Evolutionary conservation across 768 basidiomycete species (phyloP), one percentile per base, ranked within the genome.

Genomic region (Polyporus arcularius): DNA sequence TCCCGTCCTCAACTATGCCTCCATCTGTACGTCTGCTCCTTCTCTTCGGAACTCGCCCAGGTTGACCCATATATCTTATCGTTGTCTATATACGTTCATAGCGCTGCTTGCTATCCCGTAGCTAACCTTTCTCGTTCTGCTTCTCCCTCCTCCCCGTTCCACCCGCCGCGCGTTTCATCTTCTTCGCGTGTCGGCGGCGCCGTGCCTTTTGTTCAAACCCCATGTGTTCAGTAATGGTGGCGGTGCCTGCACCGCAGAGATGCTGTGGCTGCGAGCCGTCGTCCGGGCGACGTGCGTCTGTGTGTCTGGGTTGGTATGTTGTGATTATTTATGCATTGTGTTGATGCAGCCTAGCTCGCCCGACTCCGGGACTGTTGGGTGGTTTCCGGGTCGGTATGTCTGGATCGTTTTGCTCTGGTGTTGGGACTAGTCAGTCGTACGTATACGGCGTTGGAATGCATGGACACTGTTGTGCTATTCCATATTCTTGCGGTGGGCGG

Each of bases 261-360:
- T 55, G 56, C 53, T 62, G 61, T 55, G 61, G 61, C 61, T 32
- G 61, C 61, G 57, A 55, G 57, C 57, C 57, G 61, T 30, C 30
- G 49, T 45, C 38, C 18, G 32, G 35, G 47, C 49, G 50, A 16
- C 40, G 49, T 32, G 21, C 28, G 32, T 30, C 9, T 60, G 26
- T 48, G 55, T 57, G 51, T 48, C 48, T 52, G 57, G 61, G 61
- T 58, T 54, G 61, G 54, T 62, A 52, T 60, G 63, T 65, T 61
- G 63, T 61, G 47, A 58, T 50, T 65, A 65, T 65, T 61, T 65
- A 65, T 65, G 55, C 57, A 52, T 55, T 55, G 39, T 45, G 21
- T 18, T 28, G 46, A 28, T 48, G 46, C 46, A 48, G 46, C 46
- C 16, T 45, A 6, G 21, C 46, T 48, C 21, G 21, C 18, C 9